A percentile compares a stretch with the other conserved stretches of the same genome.
Conservation (phyloP, 2,329 filamentous ascomycete genomes). For the Trichophyton benhamiae region DNA sequence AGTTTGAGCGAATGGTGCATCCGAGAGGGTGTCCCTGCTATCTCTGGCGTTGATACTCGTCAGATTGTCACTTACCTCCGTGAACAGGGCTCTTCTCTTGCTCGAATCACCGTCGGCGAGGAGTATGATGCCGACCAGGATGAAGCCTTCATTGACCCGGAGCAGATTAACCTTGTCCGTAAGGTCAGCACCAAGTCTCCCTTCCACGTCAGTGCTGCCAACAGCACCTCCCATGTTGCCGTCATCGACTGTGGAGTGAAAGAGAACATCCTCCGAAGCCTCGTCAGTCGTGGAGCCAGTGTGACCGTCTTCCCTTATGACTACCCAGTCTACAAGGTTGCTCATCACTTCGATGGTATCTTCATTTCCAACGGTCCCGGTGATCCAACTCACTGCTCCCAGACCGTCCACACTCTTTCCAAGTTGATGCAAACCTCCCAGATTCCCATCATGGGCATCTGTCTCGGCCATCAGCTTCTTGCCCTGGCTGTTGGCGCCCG, state of each 20-base stretch:
- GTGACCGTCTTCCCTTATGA: slow-evolving; percentile 93
- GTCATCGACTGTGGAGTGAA: slow-evolving; percentile 98
- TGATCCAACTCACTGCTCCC: slow-evolving; percentile 92
- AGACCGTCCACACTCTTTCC: slow-evolving; percentile 82
- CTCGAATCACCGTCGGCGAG: slow-evolving; percentile 86
- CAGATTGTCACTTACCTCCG: slow-evolving; percentile 91
- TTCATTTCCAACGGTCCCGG: slow-evolving; percentile 99
- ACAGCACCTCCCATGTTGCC: slow-evolving; percentile 78
- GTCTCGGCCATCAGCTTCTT: slow-evolving; percentile 90
- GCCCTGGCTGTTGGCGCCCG: slow-evolving; percentile 76
- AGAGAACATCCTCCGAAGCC: slow-evolving; percentile 95
- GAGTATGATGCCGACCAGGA: slow-evolving; percentile 98
- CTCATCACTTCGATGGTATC: slow-evolving; percentile 93
- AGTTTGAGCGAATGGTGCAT: slow-evolving; percentile 89
- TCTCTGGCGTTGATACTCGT: slow-evolving; percentile 92
- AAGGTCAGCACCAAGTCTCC: slow-evolving; percentile 96
- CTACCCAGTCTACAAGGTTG: slow-evolving; percentile 96
- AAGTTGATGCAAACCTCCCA: slow-evolving; percentile 85
- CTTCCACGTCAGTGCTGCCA: slow-evolving; percentile 79
- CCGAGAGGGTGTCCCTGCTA: slow-evolving; percentile 87
- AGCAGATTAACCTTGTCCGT: slow-evolving; percentile 91
- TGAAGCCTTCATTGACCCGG: slow-evolving; percentile 87
- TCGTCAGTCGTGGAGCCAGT: slow-evolving; percentile 81
- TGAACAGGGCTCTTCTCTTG: slow-evolving; percentile 91
- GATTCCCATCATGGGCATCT: slow-evolving; percentile 94